These are phyloP conservation scores for Metarhizium robertsii DNA, from an alignment of 2,329 filamentous ascomycete genomes.

Conservation along the genomic window DNA sequence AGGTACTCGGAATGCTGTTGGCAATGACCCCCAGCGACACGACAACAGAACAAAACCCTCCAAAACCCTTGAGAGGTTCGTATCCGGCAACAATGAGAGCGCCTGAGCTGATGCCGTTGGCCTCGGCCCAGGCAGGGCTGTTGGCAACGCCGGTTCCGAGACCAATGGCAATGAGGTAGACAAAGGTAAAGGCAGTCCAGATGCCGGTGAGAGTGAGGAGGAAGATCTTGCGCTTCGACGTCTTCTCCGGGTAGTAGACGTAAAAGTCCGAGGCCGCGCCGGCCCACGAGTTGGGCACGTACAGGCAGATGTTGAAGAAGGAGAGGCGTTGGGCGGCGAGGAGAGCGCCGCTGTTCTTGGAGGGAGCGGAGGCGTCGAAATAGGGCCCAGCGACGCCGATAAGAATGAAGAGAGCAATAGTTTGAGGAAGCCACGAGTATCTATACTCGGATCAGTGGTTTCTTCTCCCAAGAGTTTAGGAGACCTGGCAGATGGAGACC, in stretches of 20 bases:
- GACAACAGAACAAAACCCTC: constrained; percentile 46
- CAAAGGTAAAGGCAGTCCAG: constrained; percentile 48
- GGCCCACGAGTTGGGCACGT: constrained; percentile 48
- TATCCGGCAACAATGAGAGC: constrained; percentile 49
- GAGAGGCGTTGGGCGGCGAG: constrained; percentile 50
- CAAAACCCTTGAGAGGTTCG: constrained; percentile 42
- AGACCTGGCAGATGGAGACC: not conserved
- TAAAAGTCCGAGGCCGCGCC: constrained; percentile 71
- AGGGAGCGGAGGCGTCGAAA: constrained; percentile 55
- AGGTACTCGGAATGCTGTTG: constrained; percentile 46
- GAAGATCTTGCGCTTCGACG: constrained; percentile 55
- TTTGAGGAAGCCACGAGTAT: constrained; percentile 52
- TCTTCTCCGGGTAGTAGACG: constrained; percentile 61
- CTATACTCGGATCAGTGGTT: constrained; percentile 6
- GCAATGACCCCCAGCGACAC: constrained; percentile 45
- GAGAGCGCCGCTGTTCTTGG: constrained; percentile 50
- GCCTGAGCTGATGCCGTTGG: constrained; percentile 42
- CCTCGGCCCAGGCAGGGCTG: constrained; percentile 38
- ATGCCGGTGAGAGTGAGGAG: constrained; percentile 60
- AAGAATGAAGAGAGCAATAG: constrained; percentile 63
- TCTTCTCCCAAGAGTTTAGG: not conserved
- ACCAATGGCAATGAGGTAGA: constrained; percentile 54
- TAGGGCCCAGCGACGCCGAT: constrained; percentile 54
- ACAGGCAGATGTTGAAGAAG: constrained; percentile 61
- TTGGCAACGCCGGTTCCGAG: constrained; percentile 41